A percentile compares a stretch with the other conserved stretches of the same genome.
Evolutionary conservation across 768 basidiomycete species (phyloP).

Genomic region (Pleurotus platypus): DNA sequence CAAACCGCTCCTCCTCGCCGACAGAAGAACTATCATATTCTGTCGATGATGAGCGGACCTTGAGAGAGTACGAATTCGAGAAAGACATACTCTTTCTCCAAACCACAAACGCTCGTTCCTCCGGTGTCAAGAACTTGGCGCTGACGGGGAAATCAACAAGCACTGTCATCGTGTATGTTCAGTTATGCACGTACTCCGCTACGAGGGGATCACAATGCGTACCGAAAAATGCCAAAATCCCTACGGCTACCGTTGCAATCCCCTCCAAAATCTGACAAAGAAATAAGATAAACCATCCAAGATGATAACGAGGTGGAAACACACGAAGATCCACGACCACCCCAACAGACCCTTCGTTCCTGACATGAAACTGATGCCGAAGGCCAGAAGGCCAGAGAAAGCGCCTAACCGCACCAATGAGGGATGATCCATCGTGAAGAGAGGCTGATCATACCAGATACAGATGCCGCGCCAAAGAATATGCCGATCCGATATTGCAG

Average conservation of each 20-base stretch:
- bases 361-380: constrained; percentile 49
- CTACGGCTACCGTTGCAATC: constrained; percentile 54
- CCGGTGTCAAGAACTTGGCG: constrained; percentile 56
- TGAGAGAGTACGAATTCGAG: not conserved
- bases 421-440: not conserved
- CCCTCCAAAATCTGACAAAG: constrained; percentile 57
- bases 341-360: constrained; percentile 42
- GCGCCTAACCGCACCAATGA: constrained; percentile 25
- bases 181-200: not conserved
- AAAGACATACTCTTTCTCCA: constrained; percentile 47
- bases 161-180: constrained; percentile 26
- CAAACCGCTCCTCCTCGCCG: constrained; percentile 60
- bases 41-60: constrained; percentile 12
- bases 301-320: constrained; percentile 11
- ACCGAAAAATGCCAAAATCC: constrained; percentile 50
- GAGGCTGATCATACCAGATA: constrained; percentile 36
- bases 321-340: constrained; percentile 70
- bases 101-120: constrained; percentile 53
- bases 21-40: constrained; percentile 56
- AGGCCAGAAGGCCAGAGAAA: constrained; percentile 59
- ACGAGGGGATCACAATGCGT: constrained; percentile 1
- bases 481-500: constrained; percentile 57
- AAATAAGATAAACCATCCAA: not conserved
- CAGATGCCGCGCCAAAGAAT: constrained; percentile 64
- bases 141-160: constrained; percentile 61